These are phyloP conservation scores for Curvularia lunata DNA, from an alignment of 2,329 filamentous ascomycete species.

Conservation along the genomic window DNA sequence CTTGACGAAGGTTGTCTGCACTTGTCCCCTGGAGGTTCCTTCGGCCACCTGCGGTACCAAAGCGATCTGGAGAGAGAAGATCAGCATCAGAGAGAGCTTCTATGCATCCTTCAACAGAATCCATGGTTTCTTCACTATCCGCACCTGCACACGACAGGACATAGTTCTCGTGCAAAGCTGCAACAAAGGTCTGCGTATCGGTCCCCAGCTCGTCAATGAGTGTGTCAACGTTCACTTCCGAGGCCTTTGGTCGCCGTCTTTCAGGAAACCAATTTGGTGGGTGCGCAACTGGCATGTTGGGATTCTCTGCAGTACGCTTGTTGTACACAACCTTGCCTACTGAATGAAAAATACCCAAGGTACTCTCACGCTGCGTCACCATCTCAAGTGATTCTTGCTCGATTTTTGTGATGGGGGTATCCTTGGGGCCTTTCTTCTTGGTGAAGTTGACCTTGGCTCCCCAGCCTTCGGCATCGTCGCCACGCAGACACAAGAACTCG, in stretches of 20 bases:
- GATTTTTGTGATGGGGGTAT: conserved; percentile 70
- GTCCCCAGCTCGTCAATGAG: conserved; percentile 95
- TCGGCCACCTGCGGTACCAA: conserved; percentile 63
- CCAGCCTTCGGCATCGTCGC: conserved; percentile 82
- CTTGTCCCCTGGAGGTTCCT: conserved; percentile 57
- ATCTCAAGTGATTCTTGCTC: conserved; percentile 81
- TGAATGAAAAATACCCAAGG: conserved; percentile 92
- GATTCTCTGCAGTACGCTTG: conserved; percentile 69
- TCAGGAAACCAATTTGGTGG: conserved; percentile 57
- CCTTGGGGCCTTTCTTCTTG: conserved; percentile 60
- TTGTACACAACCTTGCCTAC: conserved; percentile 97
- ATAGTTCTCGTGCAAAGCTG: conserved; percentile 93
- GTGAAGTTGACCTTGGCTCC: conserved; percentile 74
- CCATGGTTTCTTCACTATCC: conserved; percentile 67
- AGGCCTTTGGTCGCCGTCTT: conserved; percentile 51
- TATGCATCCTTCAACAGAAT: conserved; percentile 83
- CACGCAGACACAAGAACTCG: conserved; percentile 88
- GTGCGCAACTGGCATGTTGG: conserved; percentile 44
- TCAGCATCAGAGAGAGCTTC: conserved; percentile 88
- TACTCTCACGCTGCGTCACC: conserved; percentile 85
- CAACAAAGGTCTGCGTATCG: conserved; percentile 87
- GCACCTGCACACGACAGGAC: conserved; percentile 76
- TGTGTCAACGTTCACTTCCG: conserved; percentile 62
- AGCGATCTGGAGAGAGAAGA: conserved; percentile 77
- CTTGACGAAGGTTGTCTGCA: conserved; percentile 81